Evolutionary conservation across 345 rosid genomes (phyloP).

Genomic region (Populus euphratica): DNA sequence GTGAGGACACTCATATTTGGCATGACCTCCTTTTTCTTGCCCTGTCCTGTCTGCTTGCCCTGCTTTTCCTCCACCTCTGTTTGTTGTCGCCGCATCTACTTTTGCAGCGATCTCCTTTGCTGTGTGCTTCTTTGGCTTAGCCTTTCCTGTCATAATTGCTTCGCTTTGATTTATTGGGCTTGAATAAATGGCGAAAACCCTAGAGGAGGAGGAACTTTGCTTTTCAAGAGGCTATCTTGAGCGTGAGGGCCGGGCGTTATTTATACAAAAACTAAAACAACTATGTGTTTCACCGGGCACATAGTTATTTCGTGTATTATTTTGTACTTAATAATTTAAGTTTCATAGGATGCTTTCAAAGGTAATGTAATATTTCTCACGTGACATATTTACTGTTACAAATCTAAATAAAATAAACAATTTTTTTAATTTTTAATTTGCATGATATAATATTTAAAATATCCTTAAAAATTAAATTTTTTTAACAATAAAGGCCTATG

Average conservation of each 20-base stretch:
- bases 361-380: too few relatives aligned
- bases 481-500: too few relatives aligned
- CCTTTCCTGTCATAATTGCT: constrained; percentile 73
- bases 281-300: too few relatives aligned
- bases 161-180: not conserved
- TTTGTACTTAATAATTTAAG: too few relatives aligned
- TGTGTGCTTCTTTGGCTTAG: constrained; percentile 99
- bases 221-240: not conserved
- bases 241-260: not conserved
- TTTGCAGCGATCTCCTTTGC: constrained; percentile 89
- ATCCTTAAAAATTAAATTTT: too few relatives aligned
- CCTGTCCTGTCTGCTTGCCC: constrained; percentile 70
- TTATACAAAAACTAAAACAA: too few relatives aligned
- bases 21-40: constrained; percentile 80
- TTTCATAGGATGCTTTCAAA: too few relatives aligned
- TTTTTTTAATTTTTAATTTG: too few relatives aligned
- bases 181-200: not conserved
- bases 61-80: constrained; percentile 92
- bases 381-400: too few relatives aligned
- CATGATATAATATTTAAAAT: too few relatives aligned
- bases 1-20: constrained; percentile 86
- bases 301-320: too few relatives aligned
- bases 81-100: constrained; percentile 83
- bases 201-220: not conserved
- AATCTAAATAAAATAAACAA: too few relatives aligned